Percentiles rank a stretch among this genome's conserved stretches.
Conservation (phyloP, 208 protist species). For the Crithidia fasciculata region DNA sequence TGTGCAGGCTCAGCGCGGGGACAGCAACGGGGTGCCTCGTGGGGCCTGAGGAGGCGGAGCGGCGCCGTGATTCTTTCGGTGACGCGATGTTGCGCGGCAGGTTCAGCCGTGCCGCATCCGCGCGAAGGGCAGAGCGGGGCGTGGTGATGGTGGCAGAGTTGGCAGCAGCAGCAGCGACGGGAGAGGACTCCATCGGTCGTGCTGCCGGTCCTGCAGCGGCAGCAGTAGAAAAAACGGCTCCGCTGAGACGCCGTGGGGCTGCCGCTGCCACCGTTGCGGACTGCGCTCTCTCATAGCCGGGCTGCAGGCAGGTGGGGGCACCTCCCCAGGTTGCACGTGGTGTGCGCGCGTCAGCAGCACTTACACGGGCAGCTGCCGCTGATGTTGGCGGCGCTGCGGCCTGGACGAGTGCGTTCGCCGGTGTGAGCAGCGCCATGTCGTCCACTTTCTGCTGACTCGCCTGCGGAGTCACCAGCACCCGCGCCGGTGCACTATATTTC, state of each 20-base stretch:
- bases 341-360: not conserved
- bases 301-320: conserved; percentile 2
- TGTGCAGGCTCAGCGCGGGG: conserved; percentile 7
- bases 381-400: not conserved
- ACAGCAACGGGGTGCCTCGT: not conserved
- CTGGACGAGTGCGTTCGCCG: not conserved
- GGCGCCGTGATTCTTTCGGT: conserved; percentile 6
- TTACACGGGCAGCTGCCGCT: not conserved
- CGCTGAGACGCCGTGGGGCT: not conserved
- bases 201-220: not conserved
- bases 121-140: not conserved
- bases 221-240: not conserved
- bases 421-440: conserved; percentile 6
- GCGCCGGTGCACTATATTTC: not conserved
- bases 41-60: not conserved
- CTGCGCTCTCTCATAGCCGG: not conserved
- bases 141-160: not conserved
- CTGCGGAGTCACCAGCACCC: not conserved
- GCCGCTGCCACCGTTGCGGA: not conserved
- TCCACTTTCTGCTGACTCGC: conserved; percentile 16
- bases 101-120: not conserved
- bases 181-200: not conserved
- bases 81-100: not conserved
- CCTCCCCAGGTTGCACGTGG: conserved; percentile 1
- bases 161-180: not conserved